Evolutionary conservation across 768 basidiomycete genomes (phyloP).

Genomic region (Scleroderma citrinum): DNA sequence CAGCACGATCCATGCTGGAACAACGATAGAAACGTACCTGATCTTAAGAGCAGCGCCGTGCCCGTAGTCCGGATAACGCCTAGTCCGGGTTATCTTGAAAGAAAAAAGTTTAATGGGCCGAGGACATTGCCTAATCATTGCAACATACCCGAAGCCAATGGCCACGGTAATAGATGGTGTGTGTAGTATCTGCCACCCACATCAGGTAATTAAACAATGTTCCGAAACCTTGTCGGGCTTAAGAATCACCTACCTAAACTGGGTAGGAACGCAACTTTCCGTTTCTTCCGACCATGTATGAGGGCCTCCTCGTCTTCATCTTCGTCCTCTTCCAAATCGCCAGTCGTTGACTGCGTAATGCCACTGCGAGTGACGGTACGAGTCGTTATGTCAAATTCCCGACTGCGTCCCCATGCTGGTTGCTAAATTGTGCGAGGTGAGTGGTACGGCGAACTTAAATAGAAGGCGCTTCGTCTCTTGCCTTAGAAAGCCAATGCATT

Average conservation of each 20-base stretch:
- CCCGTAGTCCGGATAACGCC: constrained; percentile 72
- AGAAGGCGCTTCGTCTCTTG: constrained; percentile 21
- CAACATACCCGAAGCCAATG: constrained; percentile 74
- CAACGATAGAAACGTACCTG: constrained; percentile 41
- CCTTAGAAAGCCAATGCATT: constrained; percentile 88
- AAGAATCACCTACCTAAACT: constrained; percentile 54
- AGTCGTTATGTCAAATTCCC: constrained; percentile 88
- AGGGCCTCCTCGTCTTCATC: constrained; percentile 52
- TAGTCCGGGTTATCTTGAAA: constrained; percentile 69
- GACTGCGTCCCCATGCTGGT: constrained; percentile 84
- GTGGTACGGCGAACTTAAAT: constrained; percentile 3
- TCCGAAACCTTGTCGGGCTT: constrained; percentile 6
- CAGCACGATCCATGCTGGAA: constrained; percentile 12
- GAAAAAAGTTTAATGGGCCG: constrained; percentile 12
- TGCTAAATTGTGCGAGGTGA: constrained; percentile 45
- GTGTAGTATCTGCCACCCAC: constrained; percentile 62
- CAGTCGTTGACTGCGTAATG: constrained; percentile 60
- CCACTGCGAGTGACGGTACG: constrained; percentile 61
- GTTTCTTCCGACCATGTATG: constrained; percentile 65
- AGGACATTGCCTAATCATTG: constrained; percentile 7
- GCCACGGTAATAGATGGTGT: constrained; percentile 85
- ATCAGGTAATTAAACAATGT: constrained; percentile 10
- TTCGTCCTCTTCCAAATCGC: constrained; percentile 78
- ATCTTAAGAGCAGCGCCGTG: constrained; percentile 72
- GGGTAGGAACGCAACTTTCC: constrained; percentile 83